Conservation (phyloP, 257 asterid genomes). For the Solanum lycopersicoides region DNA sequence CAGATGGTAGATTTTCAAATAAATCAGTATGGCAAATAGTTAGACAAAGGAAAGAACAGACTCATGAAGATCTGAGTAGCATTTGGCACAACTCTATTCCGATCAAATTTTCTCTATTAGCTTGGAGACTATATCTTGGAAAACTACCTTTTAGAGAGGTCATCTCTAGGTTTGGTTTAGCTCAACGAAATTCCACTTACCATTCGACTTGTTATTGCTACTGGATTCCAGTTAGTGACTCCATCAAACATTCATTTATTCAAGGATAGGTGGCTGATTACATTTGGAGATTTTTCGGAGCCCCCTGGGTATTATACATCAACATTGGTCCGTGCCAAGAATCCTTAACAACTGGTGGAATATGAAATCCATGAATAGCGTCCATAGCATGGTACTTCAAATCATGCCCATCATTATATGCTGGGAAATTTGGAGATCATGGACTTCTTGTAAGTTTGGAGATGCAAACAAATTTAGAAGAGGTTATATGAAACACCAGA, state of each 20-base stretch:
- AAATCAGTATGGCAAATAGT: background rate
- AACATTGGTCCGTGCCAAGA: background rate
- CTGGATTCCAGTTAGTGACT: background rate
- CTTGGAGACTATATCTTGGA: background rate
- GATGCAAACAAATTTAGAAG: too few species aligned
- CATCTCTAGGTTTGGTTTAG: background rate
- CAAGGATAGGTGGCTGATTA: background rate
- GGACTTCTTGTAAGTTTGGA: too few species aligned
- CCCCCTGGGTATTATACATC: background rate
- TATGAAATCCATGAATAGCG: background rate
- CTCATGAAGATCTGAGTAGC: background rate
- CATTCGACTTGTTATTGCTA: background rate
- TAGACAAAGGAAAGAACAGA: background rate
- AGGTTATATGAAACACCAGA: too few species aligned
- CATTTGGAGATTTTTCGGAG: too few species aligned
- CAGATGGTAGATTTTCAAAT: background rate
- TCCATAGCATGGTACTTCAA: background rate
- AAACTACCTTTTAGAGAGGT: background rate
- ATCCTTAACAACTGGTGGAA: background rate
- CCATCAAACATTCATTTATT: background rate
- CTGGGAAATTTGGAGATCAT: too few species aligned
- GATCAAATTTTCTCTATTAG: too few species aligned
- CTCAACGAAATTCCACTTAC: background rate
- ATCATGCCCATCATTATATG: background rate
- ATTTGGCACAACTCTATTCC: background rate